Base-by-base conservation (phyloP, 495 filamentous ascomycete species). In the Immersiella caudata region DNA sequence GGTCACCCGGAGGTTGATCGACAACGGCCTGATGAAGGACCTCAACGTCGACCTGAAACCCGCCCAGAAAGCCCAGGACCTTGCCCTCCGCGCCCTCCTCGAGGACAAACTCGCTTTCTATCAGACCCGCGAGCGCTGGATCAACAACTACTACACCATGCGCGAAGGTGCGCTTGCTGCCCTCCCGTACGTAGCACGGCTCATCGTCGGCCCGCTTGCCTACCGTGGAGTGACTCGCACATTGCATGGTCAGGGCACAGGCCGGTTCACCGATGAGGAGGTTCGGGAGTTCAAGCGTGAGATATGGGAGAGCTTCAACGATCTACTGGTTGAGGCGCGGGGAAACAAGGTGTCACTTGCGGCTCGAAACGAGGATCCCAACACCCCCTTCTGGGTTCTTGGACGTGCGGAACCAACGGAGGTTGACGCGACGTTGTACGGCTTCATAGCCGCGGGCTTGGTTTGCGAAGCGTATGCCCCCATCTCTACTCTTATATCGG, bases 71-170 rank as follows among this genome's bases (percentile, higher is more conserved):
- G 79, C 83, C 3, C 71, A 79, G 1, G 87, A 90, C 73, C 56
- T 87, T 4, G 84, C 79, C 0, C 46, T 89, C 0, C 71, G 79
- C 6, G 85, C 85, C 1, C 50, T 90, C 49, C 61, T 90, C 12
- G 89, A 91, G 70, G 87, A 90, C 55, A 86, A 85, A 74, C 60
- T 89, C 20, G 86, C 82, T 67, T 89, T 88, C 62, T 84, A 78
- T n/a, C 60, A 25, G 2, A 69, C 63, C 1, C 75, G 73, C 51
- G 85, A 87, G 73, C 78, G 79, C 68, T 90, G 86, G 87, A 67
- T 80, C 4, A 71, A 85, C 54, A 89, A 90, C 72, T 90, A 86
- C 79, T 85, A 88, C 74, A 72, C 77, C 8, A 87, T 88, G 86
- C 84, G 88, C 29, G 80, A 81, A 40, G 73, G 84, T 33, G 75